Percentiles rank a stretch among this genome's conserved stretches.
phyloP scores from a whole-genome alignment of 108 stramenopile genomes.

The Seminavis robusta region DNA sequence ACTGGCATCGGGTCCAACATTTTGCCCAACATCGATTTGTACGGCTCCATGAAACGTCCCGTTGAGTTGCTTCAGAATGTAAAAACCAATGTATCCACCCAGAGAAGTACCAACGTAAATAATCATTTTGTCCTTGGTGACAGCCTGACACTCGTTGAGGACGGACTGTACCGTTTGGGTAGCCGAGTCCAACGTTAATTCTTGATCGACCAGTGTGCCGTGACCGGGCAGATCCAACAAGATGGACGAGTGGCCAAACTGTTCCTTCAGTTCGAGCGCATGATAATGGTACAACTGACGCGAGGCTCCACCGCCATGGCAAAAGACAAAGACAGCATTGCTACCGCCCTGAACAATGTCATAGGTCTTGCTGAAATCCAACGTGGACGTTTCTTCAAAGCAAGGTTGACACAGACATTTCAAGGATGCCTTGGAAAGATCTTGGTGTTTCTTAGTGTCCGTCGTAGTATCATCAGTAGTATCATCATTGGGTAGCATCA shows the following conservation, averaged over 20 bases:
- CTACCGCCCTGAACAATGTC: background rate
- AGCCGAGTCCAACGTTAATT: slow-evolving; percentile 40
- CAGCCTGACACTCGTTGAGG: slow-evolving; percentile 1
- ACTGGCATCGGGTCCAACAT: slow-evolving; percentile 48
- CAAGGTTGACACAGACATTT: no score
- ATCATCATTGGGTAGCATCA: no score
- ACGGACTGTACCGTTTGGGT: slow-evolving; percentile 23
- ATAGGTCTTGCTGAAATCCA: no score
- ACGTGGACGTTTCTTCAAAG: no score
- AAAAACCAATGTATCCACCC: slow-evolving; percentile 56
- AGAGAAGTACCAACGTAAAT: slow-evolving; percentile 52
- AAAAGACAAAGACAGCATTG: no score
- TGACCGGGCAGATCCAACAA: slow-evolving; percentile 47
- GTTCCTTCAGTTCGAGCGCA: background rate
- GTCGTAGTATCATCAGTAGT: no score
- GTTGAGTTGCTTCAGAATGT: slow-evolving; percentile 33
- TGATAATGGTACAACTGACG: no score
- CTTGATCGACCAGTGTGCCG: slow-evolving; percentile 38
- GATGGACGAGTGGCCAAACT: no score
- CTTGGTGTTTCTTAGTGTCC: no score
- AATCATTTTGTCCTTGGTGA: slow-evolving; percentile 12
- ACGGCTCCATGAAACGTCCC: slow-evolving; percentile 40
- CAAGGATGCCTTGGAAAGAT: no score
- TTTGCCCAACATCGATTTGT: slow-evolving; percentile 54
- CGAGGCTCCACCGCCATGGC: no score